Conservation (phyloP, 2,329 filamentous ascomycete species). For the Teratosphaeria zuluensis region DNA sequence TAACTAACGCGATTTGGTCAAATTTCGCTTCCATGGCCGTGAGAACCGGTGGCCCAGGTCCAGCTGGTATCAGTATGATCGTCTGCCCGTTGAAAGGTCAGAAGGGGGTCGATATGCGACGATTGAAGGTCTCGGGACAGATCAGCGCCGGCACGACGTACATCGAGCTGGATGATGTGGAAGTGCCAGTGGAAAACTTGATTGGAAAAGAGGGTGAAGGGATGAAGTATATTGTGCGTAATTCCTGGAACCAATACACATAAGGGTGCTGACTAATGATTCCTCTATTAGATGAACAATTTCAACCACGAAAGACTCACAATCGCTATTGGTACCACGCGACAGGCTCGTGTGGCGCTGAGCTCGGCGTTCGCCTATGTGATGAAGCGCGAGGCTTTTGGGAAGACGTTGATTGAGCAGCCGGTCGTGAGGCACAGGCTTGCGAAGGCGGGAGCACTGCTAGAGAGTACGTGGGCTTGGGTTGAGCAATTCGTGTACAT, state of each 20-base stretch:
- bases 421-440: constrained; percentile 65
- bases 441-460: constrained; percentile 56
- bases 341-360: constrained; percentile 53
- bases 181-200: constrained; percentile 60
- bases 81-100: constrained; percentile 60
- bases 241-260: no score
- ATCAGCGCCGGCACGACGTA: constrained; percentile 60
- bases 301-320: constrained; percentile 69
- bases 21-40: constrained; percentile 64
- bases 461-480: constrained; percentile 65
- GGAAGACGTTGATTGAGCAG: constrained; percentile 61
- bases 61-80: constrained; percentile 54
- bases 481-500: constrained; percentile 62
- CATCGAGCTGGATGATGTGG: constrained; percentile 67
- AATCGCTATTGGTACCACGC: constrained; percentile 55
- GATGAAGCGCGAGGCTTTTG: constrained; percentile 58
- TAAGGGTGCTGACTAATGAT: no score
- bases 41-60: constrained; percentile 57
- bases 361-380: constrained; percentile 52
- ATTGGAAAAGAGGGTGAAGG: constrained; percentile 61
- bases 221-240: constrained; percentile 49
- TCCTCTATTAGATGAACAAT: constrained; percentile 28
- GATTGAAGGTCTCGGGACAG: constrained; percentile 57
- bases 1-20: constrained; percentile 63
- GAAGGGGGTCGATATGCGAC: constrained; percentile 57